Evolutionary conservation across 2,329 filamentous ascomycete genomes (phyloP).

Genomic region (Penicillium rolfsii): DNA sequence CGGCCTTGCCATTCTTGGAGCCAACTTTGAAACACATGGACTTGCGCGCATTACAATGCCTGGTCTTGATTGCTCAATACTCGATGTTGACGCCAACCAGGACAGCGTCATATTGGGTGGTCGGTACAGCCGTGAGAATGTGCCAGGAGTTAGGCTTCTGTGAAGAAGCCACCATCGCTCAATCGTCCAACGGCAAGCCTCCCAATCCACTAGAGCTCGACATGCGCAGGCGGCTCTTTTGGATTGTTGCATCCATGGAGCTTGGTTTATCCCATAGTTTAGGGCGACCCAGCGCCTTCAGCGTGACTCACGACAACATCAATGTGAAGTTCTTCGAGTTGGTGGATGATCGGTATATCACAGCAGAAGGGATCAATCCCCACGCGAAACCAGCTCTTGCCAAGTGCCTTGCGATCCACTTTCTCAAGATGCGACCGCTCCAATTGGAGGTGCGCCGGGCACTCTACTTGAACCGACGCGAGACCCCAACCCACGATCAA

Average conservation of each 20-base stretch:
- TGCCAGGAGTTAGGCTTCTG: constrained; percentile 86
- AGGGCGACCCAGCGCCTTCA: constrained; percentile 83
- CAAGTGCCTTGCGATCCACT: constrained; percentile 89
- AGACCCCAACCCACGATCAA: constrained; percentile 74
- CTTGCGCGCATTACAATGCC: constrained; percentile 84
- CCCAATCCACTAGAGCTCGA: constrained; percentile 78
- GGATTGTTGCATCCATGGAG: constrained; percentile 88
- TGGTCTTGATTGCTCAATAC: constrained; percentile 85
- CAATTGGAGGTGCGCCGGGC: constrained; percentile 86
- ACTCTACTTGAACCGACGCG: constrained; percentile 81
- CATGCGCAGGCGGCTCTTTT: constrained; percentile 84
- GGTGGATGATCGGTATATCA: constrained; percentile 83
- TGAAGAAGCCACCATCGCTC: constrained; percentile 83
- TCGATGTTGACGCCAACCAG: constrained; percentile 89
- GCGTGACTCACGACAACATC: constrained; percentile 77
- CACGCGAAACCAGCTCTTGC: constrained; percentile 73
- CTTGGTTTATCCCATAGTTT: constrained; percentile 84
- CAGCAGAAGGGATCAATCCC: constrained; percentile 70
- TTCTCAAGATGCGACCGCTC: constrained; percentile 85
- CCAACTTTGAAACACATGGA: constrained; percentile 85
- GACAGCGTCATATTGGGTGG: constrained; percentile 89
- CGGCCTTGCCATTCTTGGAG: constrained; percentile 83
- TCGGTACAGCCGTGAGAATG: constrained; percentile 83
- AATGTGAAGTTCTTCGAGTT: constrained; percentile 84
- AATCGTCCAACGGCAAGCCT: constrained; percentile 61